These are phyloP conservation scores for Colletotrichum sp. DNA, from an alignment of 2,329 filamentous ascomycete species.

Conservation along the genomic window DNA sequence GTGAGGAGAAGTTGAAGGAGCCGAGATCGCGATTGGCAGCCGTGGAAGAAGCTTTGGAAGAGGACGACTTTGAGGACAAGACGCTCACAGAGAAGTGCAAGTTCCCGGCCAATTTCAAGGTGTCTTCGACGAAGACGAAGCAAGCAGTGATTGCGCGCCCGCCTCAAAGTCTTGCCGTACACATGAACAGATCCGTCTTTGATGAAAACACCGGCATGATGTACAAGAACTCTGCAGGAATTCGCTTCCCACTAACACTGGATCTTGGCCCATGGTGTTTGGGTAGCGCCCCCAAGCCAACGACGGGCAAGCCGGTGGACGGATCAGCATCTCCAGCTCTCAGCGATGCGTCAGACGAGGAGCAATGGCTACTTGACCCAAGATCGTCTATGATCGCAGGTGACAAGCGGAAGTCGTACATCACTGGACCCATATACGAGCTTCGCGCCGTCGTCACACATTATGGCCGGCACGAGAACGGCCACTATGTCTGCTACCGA, in stretches of 20 bases:
- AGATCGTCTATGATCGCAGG: conserved; percentile 75
- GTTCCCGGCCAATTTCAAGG: conserved; percentile 69
- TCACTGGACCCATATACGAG: conserved; percentile 70
- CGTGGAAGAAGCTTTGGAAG: conserved; percentile 74
- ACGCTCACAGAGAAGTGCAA: conserved; percentile 68
- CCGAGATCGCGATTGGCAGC: conserved; percentile 63
- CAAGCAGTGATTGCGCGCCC: conserved; percentile 86
- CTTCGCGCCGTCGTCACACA: conserved; percentile 87
- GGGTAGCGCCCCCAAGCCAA: conserved; percentile 54
- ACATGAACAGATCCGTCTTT: conserved; percentile 92
- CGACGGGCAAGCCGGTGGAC: conserved; percentile 25
- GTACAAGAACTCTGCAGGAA: conserved; percentile 82
- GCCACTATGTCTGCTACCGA: conserved; percentile 92
- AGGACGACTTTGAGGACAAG: conserved; percentile 79
- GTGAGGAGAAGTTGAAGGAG: conserved; percentile 57
- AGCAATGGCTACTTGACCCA: conserved; percentile 75
- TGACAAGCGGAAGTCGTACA: conserved; percentile 50
- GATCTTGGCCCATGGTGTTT: conserved; percentile 88
- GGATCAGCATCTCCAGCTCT: background rate
- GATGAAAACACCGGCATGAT: conserved; percentile 81
- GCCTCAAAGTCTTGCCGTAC: conserved; percentile 80
- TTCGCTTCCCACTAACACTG: conserved; percentile 76
- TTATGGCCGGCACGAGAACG: conserved; percentile 89
- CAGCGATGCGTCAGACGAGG: conserved; percentile 38
- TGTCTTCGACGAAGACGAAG: conserved; percentile 84